Percentiles rank a stretch among this genome's conserved stretches.
phyloP scores from a whole-genome alignment of 2,329 filamentous ascomycete species.

The Aspergillus brunneoviolaceus region DNA sequence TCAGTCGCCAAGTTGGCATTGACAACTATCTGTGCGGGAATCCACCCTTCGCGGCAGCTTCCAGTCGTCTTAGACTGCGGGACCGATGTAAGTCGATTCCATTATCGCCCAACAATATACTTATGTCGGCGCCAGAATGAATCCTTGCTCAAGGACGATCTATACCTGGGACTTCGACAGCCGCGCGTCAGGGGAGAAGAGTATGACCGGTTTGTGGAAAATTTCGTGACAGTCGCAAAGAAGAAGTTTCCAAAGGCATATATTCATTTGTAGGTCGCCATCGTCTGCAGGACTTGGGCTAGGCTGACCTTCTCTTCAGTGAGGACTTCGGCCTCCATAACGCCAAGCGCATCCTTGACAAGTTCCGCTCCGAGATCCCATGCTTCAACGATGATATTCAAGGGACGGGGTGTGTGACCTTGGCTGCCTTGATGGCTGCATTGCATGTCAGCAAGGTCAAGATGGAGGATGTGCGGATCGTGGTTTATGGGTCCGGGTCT shows the following conservation, averaged over 20 bases:
- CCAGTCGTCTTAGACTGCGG: slow-evolving; percentile 84
- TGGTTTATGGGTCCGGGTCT: slow-evolving; percentile 78
- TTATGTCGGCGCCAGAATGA: slow-evolving; percentile 55
- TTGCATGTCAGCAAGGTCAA: slow-evolving; percentile 67
- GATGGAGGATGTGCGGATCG: slow-evolving; percentile 66
- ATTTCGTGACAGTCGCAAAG: slow-evolving; percentile 67
- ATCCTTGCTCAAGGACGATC: slow-evolving; percentile 67
- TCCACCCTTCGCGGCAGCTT: slow-evolving; percentile 75
- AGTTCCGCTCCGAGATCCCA: slow-evolving; percentile 69
- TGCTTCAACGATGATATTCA: slow-evolving; percentile 94
- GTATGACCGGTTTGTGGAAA: slow-evolving; percentile 76
- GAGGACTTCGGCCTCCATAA: slow-evolving; percentile 83
- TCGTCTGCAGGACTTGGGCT: not conserved
- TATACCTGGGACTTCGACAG: slow-evolving; percentile 75
- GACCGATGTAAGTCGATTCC: slow-evolving; percentile 58
- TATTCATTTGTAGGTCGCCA: slow-evolving; percentile 66
- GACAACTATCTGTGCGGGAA: slow-evolving; percentile 81
- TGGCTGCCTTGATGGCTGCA: slow-evolving; percentile 77
- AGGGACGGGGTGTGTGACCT: slow-evolving; percentile 82
- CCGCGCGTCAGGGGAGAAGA: slow-evolving; percentile 65
- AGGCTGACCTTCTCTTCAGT: slow-evolving; percentile 21
- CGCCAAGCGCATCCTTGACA: slow-evolving; percentile 72
- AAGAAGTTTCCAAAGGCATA: slow-evolving; percentile 76
- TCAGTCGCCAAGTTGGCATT: slow-evolving; percentile 79
- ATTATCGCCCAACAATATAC: not conserved